A percentile compares a stretch with the other conserved stretches of the same genome.
Evolutionary conservation across 495 filamentous ascomycete species (phyloP).

Genomic region (Beverwykella pulmonaria): DNA sequence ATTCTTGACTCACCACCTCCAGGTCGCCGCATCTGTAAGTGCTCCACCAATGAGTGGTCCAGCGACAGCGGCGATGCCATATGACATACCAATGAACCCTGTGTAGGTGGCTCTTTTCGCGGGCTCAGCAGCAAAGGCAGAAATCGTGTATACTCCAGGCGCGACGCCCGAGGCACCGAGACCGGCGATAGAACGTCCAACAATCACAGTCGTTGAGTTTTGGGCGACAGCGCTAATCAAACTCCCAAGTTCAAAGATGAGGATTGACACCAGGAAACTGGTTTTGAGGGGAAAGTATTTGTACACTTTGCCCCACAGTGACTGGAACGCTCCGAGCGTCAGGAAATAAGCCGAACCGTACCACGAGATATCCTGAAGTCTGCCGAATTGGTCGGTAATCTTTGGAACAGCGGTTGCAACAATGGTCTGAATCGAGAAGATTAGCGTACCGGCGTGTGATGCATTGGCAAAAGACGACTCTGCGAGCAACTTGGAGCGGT

Average conservation of each 20-base stretch:
- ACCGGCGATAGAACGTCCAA: constrained; percentile 84
- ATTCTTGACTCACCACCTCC: too few relatives aligned
- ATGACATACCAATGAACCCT: constrained; percentile 69
- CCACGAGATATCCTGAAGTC: constrained; percentile 6
- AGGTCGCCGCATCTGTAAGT: constrained; percentile 45
- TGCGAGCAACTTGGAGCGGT: too few relatives aligned
- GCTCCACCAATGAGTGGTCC: constrained; percentile 46
- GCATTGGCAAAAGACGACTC: too few relatives aligned
- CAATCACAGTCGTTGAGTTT: constrained; percentile 71
- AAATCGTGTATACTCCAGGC: constrained; percentile 77
- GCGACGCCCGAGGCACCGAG: constrained; percentile 81
- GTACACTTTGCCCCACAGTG: constrained; percentile 78
- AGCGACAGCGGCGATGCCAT: constrained; percentile 66
- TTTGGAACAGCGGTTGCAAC: too few relatives aligned
- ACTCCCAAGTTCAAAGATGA: constrained; percentile 82
- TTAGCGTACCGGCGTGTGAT: too few relatives aligned
- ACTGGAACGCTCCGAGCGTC: constrained; percentile 58
- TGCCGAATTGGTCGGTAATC: too few relatives aligned
- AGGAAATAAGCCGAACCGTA: constrained; percentile 35
- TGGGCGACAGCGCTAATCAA: constrained; percentile 78
- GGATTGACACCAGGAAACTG: constrained; percentile 72
- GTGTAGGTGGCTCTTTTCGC: constrained; percentile 70
- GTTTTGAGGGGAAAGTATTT: constrained; percentile 72
- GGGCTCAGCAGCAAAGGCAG: constrained; percentile 73
- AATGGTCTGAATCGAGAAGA: too few relatives aligned